These are phyloP conservation scores for Tolypocladium paradoxum DNA, from an alignment of 2,329 filamentous ascomycete species.

Conservation along the genomic window DNA sequence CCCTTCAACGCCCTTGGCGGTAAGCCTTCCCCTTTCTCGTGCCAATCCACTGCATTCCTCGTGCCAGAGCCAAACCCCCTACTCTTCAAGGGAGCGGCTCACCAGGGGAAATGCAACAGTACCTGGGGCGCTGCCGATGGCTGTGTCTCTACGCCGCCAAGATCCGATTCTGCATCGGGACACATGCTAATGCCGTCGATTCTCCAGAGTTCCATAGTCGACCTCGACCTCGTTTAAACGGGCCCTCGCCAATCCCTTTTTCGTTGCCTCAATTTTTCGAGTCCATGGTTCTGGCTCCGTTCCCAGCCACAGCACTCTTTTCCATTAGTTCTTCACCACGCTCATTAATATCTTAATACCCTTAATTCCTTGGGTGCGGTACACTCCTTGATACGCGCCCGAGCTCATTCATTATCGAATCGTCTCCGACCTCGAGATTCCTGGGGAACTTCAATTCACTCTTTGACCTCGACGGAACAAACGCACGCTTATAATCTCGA, in stretches of 20 bases:
- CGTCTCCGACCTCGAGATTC: slow-evolving; percentile 35
- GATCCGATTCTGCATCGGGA: slow-evolving; percentile 11
- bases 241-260: slow-evolving; percentile 33
- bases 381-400: slow-evolving; percentile 21
- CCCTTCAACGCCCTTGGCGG: slow-evolving; percentile 33
- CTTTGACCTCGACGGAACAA: slow-evolving; percentile 24
- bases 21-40: slow-evolving; percentile 30
- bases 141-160: slow-evolving; percentile 12
- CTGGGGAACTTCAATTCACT: slow-evolving; percentile 41
- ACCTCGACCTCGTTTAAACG: slow-evolving; percentile 30
- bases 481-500: slow-evolving; percentile 1
- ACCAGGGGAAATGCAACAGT: slow-evolving; percentile 5
- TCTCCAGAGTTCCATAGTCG: slow-evolving; percentile 31
- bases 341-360: slow-evolving; percentile 51
- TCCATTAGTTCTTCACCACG: slow-evolving; percentile 37
- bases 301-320: slow-evolving; percentile 48
- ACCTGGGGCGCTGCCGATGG: slow-evolving; percentile 3
- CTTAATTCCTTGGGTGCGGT: slow-evolving; percentile 29
- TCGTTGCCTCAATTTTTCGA: slow-evolving; percentile 19
- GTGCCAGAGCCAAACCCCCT: slow-evolving; percentile 14
- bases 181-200: slow-evolving; percentile 20
- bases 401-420: slow-evolving; percentile 26
- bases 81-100: slow-evolving; percentile 17
- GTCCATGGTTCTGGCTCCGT: slow-evolving; percentile 33
- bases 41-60: slow-evolving; percentile 14